Percentiles rank a stretch among this genome's conserved stretches.
Conservation (phyloP, 192 early-diverging fungal genomes). For the Linderina pennispora region DNA sequence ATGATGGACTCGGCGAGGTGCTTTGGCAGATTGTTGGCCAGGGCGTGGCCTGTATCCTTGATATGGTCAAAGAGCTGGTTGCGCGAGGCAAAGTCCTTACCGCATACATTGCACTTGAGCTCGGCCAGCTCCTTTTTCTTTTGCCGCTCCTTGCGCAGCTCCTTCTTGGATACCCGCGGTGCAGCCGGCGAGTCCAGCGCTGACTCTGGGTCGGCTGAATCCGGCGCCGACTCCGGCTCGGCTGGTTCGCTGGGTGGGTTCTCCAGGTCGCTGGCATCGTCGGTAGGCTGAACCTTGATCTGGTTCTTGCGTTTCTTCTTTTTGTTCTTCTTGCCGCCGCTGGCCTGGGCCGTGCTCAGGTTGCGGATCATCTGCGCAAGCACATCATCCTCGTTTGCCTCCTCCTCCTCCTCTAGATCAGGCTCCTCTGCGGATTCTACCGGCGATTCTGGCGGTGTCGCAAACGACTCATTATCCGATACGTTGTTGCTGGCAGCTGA, state of each 20-base stretch:
- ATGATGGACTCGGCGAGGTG: conserved; percentile 3
- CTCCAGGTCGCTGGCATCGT: background rate
- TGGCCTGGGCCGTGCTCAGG: conserved; percentile 25
- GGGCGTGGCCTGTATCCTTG: conserved; percentile 78
- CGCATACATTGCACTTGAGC: conserved; percentile 76
- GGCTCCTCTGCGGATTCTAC: conserved; percentile 2
- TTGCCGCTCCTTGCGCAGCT: conserved; percentile 52
- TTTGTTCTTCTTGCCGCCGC: conserved; percentile 34
- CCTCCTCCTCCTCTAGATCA: conserved; percentile 6
- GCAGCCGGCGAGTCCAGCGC: conserved; percentile 29
- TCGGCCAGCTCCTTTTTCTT: conserved; percentile 50
- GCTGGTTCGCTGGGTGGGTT: conserved; percentile 26
- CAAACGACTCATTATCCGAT: background rate
- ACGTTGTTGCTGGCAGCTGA: background rate
- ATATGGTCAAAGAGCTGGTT: conserved; percentile 90
- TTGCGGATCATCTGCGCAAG: conserved; percentile 42
- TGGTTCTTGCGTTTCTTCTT: conserved; percentile 44
- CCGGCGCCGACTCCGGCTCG: conserved; percentile 10
- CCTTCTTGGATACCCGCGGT: conserved; percentile 39
- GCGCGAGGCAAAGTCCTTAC: conserved; percentile 60
- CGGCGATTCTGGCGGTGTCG: background rate
- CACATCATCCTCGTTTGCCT: conserved; percentile 25
- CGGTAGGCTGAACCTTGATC: background rate
- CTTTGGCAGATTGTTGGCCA: conserved; percentile 27
- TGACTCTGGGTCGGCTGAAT: conserved; percentile 3